phyloP scores from a whole-genome alignment of 495 filamentous ascomycete genomes.

The Penicillium riverlandense region DNA sequence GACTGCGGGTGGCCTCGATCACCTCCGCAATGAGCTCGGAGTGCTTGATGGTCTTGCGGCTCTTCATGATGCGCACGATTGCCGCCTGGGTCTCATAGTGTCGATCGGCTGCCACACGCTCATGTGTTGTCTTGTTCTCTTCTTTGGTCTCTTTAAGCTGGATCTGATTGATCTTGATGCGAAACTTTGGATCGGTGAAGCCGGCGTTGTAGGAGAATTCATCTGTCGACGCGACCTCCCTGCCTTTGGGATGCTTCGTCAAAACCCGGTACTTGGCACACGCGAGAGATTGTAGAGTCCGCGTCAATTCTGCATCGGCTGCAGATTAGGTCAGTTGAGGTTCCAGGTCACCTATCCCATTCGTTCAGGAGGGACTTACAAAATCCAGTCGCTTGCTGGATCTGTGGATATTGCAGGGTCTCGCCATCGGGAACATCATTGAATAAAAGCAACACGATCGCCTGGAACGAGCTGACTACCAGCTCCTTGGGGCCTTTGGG shows the following conservation, averaged over 20 bases:
- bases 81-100: conserved; percentile 96
- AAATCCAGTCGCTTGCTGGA: conserved; percentile 60
- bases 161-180: conserved; percentile 97
- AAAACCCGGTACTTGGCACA: conserved; percentile 86
- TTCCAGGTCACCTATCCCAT: background rate
- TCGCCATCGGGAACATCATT: conserved; percentile 56
- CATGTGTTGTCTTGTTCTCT: conserved; percentile 90
- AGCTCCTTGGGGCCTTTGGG: conserved; percentile 75
- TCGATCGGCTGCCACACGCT: conserved; percentile 78
- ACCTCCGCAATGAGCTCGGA: conserved; percentile 76
- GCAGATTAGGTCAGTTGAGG: conserved; percentile 13
- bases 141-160: conserved; percentile 89
- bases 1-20: conserved; percentile 76
- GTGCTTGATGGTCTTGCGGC: conserved; percentile 77
- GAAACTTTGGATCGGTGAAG: conserved; percentile 76
- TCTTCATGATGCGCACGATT: conserved; percentile 97
- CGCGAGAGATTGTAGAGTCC: conserved; percentile 90
- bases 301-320: conserved; percentile 70
- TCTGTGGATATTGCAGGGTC: conserved; percentile 58
- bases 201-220: conserved; percentile 69
- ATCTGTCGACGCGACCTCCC: conserved; percentile 69
- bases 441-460: conserved; percentile 87
- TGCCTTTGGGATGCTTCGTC: conserved; percentile 74
- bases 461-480: conserved; percentile 82
- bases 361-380: conserved; percentile 34